Percentiles rank a stretch among this genome's conserved stretches.
These are phyloP conservation scores for Paecilomyces fulvus DNA, from an alignment of 2,329 filamentous ascomycete species.

Conservation along the genomic window DNA sequence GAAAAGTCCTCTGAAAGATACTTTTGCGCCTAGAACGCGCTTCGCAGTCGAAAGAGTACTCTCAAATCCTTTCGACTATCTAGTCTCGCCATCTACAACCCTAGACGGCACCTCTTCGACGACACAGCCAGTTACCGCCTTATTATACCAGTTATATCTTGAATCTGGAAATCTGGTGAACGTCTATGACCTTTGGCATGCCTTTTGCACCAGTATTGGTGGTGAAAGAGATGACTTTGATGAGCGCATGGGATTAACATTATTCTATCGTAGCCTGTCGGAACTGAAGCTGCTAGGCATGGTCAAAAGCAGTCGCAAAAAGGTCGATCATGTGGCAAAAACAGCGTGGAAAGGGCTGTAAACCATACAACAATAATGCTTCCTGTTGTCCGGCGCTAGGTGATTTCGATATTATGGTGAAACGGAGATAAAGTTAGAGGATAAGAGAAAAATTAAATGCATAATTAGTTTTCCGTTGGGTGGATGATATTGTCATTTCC, in stretches of 20 bases:
- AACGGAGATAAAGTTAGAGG: background rate
- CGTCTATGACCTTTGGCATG: slow-evolving; percentile 52
- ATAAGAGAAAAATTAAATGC: background rate
- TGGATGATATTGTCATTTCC: slow-evolving; percentile 73
- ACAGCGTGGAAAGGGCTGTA: slow-evolving; percentile 62
- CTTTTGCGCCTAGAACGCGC: slow-evolving; percentile 50
- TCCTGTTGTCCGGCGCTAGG: background rate
- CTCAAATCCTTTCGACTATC: slow-evolving; percentile 51
- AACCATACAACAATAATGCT: background rate
- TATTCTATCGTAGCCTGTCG: slow-evolving; percentile 78
- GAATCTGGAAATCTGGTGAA: slow-evolving; percentile 56
- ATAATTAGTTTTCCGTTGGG: slow-evolving; percentile 32
- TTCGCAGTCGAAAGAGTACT: slow-evolving; percentile 53
- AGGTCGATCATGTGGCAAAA: slow-evolving; percentile 86
- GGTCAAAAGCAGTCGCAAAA: slow-evolving; percentile 82
- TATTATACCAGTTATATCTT: slow-evolving; percentile 55
- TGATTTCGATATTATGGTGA: background rate
- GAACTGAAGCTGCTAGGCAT: slow-evolving; percentile 81
- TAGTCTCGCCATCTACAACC: slow-evolving; percentile 41
- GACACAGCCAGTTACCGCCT: slow-evolving; percentile 50
- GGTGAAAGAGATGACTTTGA: slow-evolving; percentile 22
- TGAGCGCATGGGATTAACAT: slow-evolving; percentile 45
- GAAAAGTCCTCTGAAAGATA: slow-evolving; percentile 48
- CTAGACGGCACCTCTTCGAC: slow-evolving; percentile 33
- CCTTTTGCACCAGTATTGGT: slow-evolving; percentile 48